Conservation (phyloP, 768 basidiomycete genomes). For the Amanita brunnescens region DNA sequence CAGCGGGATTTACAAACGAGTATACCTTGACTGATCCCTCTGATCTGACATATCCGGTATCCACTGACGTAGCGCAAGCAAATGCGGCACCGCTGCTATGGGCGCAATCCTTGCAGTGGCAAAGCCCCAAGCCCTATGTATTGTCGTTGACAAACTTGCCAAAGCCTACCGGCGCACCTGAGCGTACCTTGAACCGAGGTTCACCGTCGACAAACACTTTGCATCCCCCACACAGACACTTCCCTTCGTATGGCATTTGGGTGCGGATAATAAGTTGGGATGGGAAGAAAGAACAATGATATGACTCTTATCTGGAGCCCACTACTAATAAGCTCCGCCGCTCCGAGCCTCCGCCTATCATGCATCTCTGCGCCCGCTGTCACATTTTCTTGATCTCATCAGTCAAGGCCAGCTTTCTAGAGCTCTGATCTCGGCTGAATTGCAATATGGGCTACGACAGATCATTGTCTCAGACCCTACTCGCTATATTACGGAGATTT, state of each 20-base stretch:
- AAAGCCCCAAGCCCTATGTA: background rate
- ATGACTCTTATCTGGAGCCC: too few relatives aligned
- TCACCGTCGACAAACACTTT: background rate
- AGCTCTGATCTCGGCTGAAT: too few relatives aligned
- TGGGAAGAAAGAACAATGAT: too few relatives aligned
- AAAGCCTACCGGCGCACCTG: background rate
- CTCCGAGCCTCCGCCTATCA: too few relatives aligned
- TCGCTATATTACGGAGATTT: too few relatives aligned
- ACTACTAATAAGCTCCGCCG: too few relatives aligned
- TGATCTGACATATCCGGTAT: background rate
- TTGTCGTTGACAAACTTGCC: background rate
- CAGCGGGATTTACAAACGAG: background rate
- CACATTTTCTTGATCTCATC: background rate
- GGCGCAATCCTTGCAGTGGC: slow-evolving; percentile 6
- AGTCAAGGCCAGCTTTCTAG: too few relatives aligned
- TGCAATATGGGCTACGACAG: too few relatives aligned
- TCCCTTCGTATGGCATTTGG: slow-evolving; percentile 1
- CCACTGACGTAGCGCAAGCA: background rate
- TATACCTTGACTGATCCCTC: background rate
- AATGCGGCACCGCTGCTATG: background rate
- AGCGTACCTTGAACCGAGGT: background rate
- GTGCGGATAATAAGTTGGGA: background rate
- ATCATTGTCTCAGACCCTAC: too few relatives aligned
- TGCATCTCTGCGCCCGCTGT: too few relatives aligned
- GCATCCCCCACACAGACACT: slow-evolving; percentile 1